phyloP scores from a whole-genome alignment of 2,329 filamentous ascomycete genomes.

The Diaporthe vaccinii region DNA sequence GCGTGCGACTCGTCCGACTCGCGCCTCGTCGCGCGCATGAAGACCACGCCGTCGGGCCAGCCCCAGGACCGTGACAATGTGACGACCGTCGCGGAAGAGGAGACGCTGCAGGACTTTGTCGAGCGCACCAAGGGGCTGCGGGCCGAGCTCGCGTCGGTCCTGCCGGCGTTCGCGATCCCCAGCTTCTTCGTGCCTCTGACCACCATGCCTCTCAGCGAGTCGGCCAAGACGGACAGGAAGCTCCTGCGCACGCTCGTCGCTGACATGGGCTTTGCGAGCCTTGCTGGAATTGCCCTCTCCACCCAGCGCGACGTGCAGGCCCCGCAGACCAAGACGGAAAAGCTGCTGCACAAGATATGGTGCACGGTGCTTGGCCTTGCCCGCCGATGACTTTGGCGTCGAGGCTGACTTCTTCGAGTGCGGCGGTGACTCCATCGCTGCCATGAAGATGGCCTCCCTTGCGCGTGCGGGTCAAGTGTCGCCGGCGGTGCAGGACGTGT shows the following conservation, averaged over 20 bases:
- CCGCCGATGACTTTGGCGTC: constrained; percentile 52
- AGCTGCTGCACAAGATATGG: constrained; percentile 21
- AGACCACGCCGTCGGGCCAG: background rate
- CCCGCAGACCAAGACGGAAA: background rate
- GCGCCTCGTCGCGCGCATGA: background rate
- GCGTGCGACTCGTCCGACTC: background rate
- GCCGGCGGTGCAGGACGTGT: constrained; percentile 2
- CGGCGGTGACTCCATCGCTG: constrained; percentile 70
- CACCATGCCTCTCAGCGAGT: constrained; percentile 7
- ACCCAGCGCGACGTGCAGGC: background rate
- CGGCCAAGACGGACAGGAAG: constrained; percentile 10
- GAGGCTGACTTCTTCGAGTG: constrained; percentile 73
- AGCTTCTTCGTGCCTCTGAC: constrained; percentile 7
- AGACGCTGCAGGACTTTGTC: background rate
- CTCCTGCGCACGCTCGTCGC: constrained; percentile 7
- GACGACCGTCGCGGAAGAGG: background rate
- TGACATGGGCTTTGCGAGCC: background rate
- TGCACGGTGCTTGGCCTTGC: background rate
- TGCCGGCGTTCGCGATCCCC: background rate
- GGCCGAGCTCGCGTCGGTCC: background rate
- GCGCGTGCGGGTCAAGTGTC: constrained; percentile 1
- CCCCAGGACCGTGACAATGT: background rate
- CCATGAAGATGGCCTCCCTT: constrained; percentile 54
- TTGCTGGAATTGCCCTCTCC: background rate
- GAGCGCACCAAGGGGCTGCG: constrained; percentile 11